Base-by-base conservation (phyloP, 2,329 filamentous ascomycete species). In the Malbranchea cinnamomea region DNA sequence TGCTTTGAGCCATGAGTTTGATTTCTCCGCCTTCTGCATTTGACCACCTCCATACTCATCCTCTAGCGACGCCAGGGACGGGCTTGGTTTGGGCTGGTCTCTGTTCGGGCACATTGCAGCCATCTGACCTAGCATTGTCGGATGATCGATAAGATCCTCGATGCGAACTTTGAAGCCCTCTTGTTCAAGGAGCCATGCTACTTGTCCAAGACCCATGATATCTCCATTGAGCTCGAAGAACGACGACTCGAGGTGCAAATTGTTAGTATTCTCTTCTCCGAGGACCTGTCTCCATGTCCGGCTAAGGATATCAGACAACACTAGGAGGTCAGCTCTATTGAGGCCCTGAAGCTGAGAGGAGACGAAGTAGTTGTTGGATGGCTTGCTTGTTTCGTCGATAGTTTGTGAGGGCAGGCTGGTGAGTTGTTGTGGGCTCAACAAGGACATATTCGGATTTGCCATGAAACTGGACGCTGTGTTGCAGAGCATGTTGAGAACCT, bases 181-280 rank as follows among this genome's bases (percentile, higher is more conserved):
- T 36, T 56, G 49, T 25, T 57, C 50, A 3, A 58, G 43, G 1
- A 58, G 43, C 47, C 54, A 57, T n/a, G 48, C 48, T 4, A 59
- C 41, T 19, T 57, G 54, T 2, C 52, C 57, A 28, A 60, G 45
- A 12, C 49, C 50, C 39, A 59, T 51, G 17, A 60, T 45, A 24
- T 59, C 56, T 6, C 56, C 56, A 3, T 54, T 54, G 3, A 57
- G 47, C 3, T 53, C 49, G 32, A 57, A 59, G 43, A 59, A 58
- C 2, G 53, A 57, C 0, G 53, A 52, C 23, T 57, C 51, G 10
- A 56, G 46, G 22, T 54, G 52, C 1, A 45, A 32, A 12, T 43
- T 39, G 3, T 40, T 43, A 6, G 39, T 43, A 17, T 41, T 36
- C 6, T 40, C 31, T 9, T 46, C 39, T 6, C 44, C 45, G 0